Percentiles rank a stretch among this genome's conserved stretches.
These are phyloP conservation scores for Aspergillus hiratsukae DNA, from an alignment of 2,329 filamentous ascomycete genomes.

Conservation along the genomic window DNA sequence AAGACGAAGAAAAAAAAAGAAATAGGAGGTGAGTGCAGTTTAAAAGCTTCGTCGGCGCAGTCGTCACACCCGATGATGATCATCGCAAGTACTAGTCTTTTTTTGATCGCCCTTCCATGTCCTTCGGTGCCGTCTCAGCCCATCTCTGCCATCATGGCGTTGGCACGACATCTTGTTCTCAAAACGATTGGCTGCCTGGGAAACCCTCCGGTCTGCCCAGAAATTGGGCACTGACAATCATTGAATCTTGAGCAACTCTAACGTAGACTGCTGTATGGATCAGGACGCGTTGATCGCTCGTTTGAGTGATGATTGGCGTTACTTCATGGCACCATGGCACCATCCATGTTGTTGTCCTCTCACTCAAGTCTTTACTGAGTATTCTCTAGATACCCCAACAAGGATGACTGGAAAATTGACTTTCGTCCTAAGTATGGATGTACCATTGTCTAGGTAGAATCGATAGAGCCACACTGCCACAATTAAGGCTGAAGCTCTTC, in stretches of 20 bases:
- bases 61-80: neutral
- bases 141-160: slow-evolving; percentile 1
- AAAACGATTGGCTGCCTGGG: slow-evolving; percentile 9
- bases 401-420: neutral
- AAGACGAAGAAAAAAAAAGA: neutral
- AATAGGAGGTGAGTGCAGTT: slow-evolving; percentile 1
- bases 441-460: neutral
- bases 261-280: neutral
- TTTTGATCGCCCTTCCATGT: neutral
- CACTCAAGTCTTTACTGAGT: neutral
- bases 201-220: slow-evolving; percentile 7
- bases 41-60: slow-evolving; percentile 1
- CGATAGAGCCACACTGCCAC: neutral
- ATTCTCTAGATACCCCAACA: no score
- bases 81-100: neutral
- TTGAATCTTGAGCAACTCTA: no score
- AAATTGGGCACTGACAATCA: slow-evolving; percentile 6
- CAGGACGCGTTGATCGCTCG: neutral
- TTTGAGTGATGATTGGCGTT: neutral
- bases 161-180: slow-evolving; percentile 13
- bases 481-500: neutral
- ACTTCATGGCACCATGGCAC: neutral
- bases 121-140: neutral
- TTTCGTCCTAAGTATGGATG: no score
- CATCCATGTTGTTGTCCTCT: neutral